Base-by-base conservation (phyloP, 352 stramenopile genomes). In the Phytophthora pluvialis region DNA sequence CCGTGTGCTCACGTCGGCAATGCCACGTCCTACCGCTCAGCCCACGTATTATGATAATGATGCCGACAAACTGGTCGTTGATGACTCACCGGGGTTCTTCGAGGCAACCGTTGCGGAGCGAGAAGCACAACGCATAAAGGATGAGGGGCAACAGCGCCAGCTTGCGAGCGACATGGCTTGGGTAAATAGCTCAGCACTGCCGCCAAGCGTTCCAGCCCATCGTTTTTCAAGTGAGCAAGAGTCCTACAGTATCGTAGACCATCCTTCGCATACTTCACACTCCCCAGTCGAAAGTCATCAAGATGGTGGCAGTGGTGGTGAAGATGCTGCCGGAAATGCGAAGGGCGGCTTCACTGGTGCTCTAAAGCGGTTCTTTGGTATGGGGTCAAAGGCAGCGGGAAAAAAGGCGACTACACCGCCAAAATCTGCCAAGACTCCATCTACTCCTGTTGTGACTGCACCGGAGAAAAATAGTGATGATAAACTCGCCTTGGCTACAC, bases 361-460 rank as follows among this genome's bases (percentile, higher is more conserved):
- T 18, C 43, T 93, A 0, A 91, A 91, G 64, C 72, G 85, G 0
- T 86, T 93, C 7, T 90, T 93, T 40, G 81, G 81, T 4, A 83
- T 91, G 43, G 72, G 53, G 18, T 64, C 63, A 3, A 85, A 78
- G 47, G 25, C 47, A 5, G 5, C 36, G 6, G 49, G 36, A 2
- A 73, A 76, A n/a, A 81, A 68, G 21, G 7, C 33, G 11, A 38
- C 35, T 11, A 39, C 58, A 13, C 44, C 59, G 5, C 29, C 60
- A 31, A 68, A 69, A 16, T 5, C 48, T 48, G 31, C 36, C 13
- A 58, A 67, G 6, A 10, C 16, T 12, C n/a, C 53, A 33, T 9
- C 16, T 29, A 42, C 53, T 26, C 7, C 48, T 39, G 38, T 42
- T 12, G 39, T 18, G 13, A 38, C 25, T 45, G 7, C 42, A 28